phyloP scores from a whole-genome alignment of 768 basidiomycete species.

The Pisolithus albus region DNA sequence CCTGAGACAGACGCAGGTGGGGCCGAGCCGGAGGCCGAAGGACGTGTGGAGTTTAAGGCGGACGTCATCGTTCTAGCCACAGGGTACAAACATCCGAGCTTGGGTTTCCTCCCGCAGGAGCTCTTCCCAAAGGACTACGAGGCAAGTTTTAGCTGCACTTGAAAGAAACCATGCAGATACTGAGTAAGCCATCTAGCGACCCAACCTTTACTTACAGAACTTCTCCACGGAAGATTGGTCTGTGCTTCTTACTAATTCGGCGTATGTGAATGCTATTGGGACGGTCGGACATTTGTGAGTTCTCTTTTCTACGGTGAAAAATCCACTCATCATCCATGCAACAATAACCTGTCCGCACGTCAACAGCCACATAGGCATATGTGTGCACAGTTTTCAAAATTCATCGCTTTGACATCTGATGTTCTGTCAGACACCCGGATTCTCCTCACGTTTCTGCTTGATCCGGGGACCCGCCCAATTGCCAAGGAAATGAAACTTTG shows the following conservation, averaged over 20 bases:
- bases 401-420: not conserved
- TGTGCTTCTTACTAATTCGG: conserved; percentile 44
- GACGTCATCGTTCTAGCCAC: conserved; percentile 50
- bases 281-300: conserved; percentile 25
- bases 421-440: conserved; percentile 39
- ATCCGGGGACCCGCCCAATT: conserved; percentile 37
- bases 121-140: conserved; percentile 47
- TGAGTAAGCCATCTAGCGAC: conserved; percentile 26
- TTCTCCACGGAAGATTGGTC: conserved; percentile 51
- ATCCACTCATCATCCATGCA: conserved; percentile 1
- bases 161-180: not conserved
- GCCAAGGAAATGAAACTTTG: conserved; percentile 49
- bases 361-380: conserved; percentile 47
- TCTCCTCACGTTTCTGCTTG: conserved; percentile 42
- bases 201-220: conserved; percentile 48
- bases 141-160: conserved; percentile 16
- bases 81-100: conserved; percentile 40
- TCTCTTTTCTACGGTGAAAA: not conserved
- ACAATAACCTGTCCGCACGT: conserved; percentile 11
- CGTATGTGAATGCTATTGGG: conserved; percentile 45
- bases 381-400: conserved; percentile 20
- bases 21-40: not conserved
- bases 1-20: not conserved
- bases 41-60: conserved; percentile 27
- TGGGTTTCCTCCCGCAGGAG: conserved; percentile 40